Base-by-base conservation (phyloP, 805 yeast genomes). In the Naumovozyma castellii region DNA sequence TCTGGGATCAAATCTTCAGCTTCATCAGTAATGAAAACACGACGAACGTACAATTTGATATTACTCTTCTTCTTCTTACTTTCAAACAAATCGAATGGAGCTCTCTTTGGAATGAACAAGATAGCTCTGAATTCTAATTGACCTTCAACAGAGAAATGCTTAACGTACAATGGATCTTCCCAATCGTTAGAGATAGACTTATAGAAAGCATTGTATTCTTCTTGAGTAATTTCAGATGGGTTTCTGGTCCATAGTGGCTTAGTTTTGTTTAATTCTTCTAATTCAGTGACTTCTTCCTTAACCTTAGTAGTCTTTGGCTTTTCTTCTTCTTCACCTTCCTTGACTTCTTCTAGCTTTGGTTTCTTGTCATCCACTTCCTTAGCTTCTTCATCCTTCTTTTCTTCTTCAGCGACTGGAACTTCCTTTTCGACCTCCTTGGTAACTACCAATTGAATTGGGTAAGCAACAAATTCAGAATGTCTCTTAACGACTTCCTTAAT, bases 61-160 rank as follows among this genome's bases (percentile, higher is more conserved):
- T 90, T 90, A 75, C 76, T 81, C 82, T 87, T 90, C 95, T 92
- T 92, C 94, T 87, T 92, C 81, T 92, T 92, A 49, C 88, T 76
- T 76, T 92, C 98, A 65, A 92, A 92, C 65, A 94, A 75, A 66
- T 92, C 98, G 63, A 92, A 85, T 70, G 99, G 98, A 59, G 99
- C 97, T 76, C 98, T 87, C 77, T 84, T 85, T 71, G 99, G 99
- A 71, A 92, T 78, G 64, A 86, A 92, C 60, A 92, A 75, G 63
- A 92, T 92, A 50, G 98, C 97, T 75, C 82, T 88, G 80, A 92
- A 92, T 76, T 92, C 99, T 61, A 92, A 79, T 76, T 92, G 98
- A 77, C 99, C 99, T 76, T 92, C 99, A 62, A 92, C 99, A 38
- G 96, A 85, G 78, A 92, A 92, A 74, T 92, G 99, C 79, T 92